Evolutionary conservation across 2,329 filamentous ascomycete genomes (phyloP).

Genomic region (Bertia moriformis): DNA sequence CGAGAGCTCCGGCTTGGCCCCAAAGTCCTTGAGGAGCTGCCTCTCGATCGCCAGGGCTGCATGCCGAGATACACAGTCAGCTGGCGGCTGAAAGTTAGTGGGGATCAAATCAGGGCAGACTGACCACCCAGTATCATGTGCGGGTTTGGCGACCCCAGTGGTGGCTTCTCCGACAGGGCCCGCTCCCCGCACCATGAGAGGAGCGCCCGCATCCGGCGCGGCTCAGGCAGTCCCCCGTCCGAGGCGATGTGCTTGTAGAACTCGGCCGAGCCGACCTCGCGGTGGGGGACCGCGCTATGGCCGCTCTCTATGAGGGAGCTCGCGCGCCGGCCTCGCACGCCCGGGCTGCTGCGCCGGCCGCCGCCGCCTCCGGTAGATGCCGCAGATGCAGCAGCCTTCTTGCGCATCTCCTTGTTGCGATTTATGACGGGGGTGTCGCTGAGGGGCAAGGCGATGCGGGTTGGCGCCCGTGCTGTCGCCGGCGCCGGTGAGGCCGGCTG

Average conservation of each 20-base stretch:
- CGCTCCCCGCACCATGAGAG: conserved; percentile 50
- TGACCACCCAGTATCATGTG: conserved; percentile 29
- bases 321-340: conserved; percentile 44
- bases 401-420: conserved; percentile 51
- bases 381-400: conserved; percentile 16
- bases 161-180: conserved; percentile 40
- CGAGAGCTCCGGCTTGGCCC: conserved; percentile 41
- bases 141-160: conserved; percentile 24
- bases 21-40: conserved; percentile 46
- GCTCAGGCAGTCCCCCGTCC: conserved; percentile 45
- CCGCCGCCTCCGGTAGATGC: conserved; percentile 32
- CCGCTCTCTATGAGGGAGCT: conserved; percentile 51
- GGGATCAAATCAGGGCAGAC: conserved; percentile 28
- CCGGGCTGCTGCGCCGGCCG: conserved; percentile 44
- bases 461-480: conserved; percentile 12
- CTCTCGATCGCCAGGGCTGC: conserved; percentile 48
- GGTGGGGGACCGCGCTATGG: conserved; percentile 48
- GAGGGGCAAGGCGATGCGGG: conserved; percentile 39
- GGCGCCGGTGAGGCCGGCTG: conserved; percentile 1
- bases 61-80: not conserved
- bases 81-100: not conserved
- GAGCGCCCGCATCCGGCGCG: conserved; percentile 48
- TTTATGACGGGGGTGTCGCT: conserved; percentile 52
- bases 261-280: conserved; percentile 41
- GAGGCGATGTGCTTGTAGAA: conserved; percentile 57